Evolutionary conservation across 176 grass and related monocot genomes (phyloP), one percentile per base, ranked within the genome.

Genomic region (Cenchrus americanus): DNA sequence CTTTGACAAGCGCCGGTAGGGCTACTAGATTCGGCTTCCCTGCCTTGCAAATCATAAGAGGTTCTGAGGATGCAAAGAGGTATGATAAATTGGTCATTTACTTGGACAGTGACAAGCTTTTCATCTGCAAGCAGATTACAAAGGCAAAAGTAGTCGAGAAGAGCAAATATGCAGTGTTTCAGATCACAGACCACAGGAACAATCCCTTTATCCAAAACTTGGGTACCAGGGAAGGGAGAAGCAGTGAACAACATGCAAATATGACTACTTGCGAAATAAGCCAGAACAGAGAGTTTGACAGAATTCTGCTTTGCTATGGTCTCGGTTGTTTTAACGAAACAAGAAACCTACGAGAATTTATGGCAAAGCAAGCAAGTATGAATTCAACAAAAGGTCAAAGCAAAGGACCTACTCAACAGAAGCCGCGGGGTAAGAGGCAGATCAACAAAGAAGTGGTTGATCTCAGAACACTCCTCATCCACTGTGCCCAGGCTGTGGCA

Each of bases 401-500:
- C 37, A 76, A 54, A 62, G 40, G 53, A 82, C 23, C 10, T 69
- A 19, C 24, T 58, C 82, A 46, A 7, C 46, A 42, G 19, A 89
- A 73, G 77, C n/a, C 9, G 18, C 80, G 42, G 5, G 64, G 53
- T 51, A 87, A 68, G 47, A 74, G 27, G 54, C 69, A 80, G 23
- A 69, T 76, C 8, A 87, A 83, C 80, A 85, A 81, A 78, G 89
- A 91, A 52, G 82, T 86, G 42, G 66, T 89, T 46, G 87, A 90
- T 75, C n/a, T 92, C 2, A 86, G 77, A 61, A 79, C 62, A 15
- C 82, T 95, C 8, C 90, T 95, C 26, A 84, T 93, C 42, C 75
- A 84, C 30, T 95, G 93, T 51, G 90, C 93, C 32, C 62, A 90
- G 49, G 93, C 90, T 21, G 85, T 95, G 44, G 74, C 85, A 18